Conservation (phyloP, 352 stramenopile genomes). For the Phytopythium mirpurense region DNA sequence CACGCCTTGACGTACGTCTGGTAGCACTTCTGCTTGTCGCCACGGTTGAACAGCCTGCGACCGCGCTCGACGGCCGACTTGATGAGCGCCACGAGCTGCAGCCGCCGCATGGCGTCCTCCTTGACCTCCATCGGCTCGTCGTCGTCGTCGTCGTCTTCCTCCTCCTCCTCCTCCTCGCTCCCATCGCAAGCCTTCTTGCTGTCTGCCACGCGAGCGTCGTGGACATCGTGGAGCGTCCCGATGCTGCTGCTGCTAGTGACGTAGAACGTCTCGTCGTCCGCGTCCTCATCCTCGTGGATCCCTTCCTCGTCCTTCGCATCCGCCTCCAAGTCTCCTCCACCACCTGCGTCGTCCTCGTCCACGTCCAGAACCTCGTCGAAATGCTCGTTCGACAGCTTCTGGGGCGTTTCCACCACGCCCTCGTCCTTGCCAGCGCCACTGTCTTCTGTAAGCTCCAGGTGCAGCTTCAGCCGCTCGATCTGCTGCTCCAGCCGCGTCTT, state of each 20-base stretch:
- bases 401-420: conserved; percentile 9
- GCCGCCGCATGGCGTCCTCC: conserved; percentile 30
- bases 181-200: conserved; percentile 13
- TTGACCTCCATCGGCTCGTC: conserved; percentile 24
- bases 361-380: conserved; percentile 11
- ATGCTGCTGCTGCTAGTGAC: conserved; percentile 9
- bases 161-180: conserved; percentile 19
- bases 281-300: conserved; percentile 11
- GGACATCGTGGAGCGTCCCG: conserved; percentile 2
- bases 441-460: conserved; percentile 47
- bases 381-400: conserved; percentile 12
- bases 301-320: conserved; percentile 5
- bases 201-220: conserved; percentile 13
- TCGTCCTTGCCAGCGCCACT: conserved; percentile 5
- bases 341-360: conserved; percentile 13
- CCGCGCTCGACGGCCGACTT: conserved; percentile 46
- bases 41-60: conserved; percentile 70
- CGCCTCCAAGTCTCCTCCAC: conserved; percentile 4
- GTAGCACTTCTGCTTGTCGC: conserved; percentile 71
- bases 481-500: conserved; percentile 48
- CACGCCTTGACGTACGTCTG: conserved; percentile 51
- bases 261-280: conserved; percentile 8
- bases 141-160: conserved; percentile 21
- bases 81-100: conserved; percentile 40
- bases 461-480: conserved; percentile 56